Conservation (phyloP, 2,329 filamentous ascomycete genomes). For the Hymenoscyphus occultus region DNA sequence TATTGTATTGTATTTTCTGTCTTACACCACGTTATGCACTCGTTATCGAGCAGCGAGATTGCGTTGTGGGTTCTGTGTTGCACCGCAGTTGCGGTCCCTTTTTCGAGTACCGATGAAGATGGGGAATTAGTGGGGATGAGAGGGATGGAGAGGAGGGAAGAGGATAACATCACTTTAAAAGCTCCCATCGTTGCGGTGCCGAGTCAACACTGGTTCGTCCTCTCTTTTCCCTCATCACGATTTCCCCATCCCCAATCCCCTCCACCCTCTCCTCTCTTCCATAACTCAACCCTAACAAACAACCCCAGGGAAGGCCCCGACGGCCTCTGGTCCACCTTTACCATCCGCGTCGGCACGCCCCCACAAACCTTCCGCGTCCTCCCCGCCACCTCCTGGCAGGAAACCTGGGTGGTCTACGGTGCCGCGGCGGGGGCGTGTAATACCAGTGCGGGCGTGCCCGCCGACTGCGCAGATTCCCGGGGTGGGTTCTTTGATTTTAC, state of each 20-base stretch:
- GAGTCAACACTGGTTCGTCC: constrained; percentile 23
- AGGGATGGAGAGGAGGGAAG: constrained; percentile 14
- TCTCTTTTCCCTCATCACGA: constrained; percentile 8
- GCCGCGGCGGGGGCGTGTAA: constrained; percentile 55
- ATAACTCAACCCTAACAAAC: not conserved
- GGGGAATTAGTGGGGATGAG: not conserved
- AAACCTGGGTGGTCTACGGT: constrained; percentile 60
- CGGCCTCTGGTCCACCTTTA: constrained; percentile 42
- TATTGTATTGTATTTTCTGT: not conserved
- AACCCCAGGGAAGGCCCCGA: constrained; percentile 35
- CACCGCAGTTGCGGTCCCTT: not conserved
- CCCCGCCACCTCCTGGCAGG: constrained; percentile 41
- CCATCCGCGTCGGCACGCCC: constrained; percentile 40
- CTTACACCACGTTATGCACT: constrained; percentile 19
- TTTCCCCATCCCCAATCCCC: not conserved
- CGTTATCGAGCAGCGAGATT: constrained; percentile 17
- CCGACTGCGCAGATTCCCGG: constrained; percentile 38
- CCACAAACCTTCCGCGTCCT: constrained; percentile 39
- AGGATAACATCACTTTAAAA: constrained; percentile 22
- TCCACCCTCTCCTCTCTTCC: not conserved
- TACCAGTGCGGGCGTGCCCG: constrained; percentile 38
- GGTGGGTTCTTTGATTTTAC: constrained; percentile 39
- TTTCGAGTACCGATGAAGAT: not conserved
- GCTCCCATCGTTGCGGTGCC: constrained; percentile 24
- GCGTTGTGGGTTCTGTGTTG: not conserved